Evolutionary conservation across 192 early-diverging fungal genomes (phyloP).

Genomic region (Diversispora eburnea): DNA sequence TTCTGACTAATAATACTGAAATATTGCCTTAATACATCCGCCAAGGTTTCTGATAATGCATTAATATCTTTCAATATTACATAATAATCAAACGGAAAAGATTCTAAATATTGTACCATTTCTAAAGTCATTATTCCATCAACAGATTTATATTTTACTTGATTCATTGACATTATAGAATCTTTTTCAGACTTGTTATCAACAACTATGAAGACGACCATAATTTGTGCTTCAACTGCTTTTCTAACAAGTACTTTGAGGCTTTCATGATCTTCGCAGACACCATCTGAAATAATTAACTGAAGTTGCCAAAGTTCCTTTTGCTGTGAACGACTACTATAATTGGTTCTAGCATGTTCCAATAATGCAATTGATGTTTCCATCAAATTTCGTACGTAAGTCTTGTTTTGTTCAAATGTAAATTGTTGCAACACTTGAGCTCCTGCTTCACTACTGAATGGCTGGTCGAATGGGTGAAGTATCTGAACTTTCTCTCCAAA

Average conservation of each 20-base stretch:
- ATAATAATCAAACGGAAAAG: constrained; percentile 98
- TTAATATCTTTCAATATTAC: constrained; percentile 87
- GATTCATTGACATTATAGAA: constrained; percentile 88
- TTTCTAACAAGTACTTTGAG: constrained; percentile 78
- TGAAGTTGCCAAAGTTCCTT: constrained; percentile 94
- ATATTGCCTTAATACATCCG: constrained; percentile 95
- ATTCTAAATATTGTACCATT: constrained; percentile 85
- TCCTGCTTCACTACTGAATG: constrained; percentile 87
- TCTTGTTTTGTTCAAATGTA: constrained; percentile 87
- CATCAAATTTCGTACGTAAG: constrained; percentile 84
- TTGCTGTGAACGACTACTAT: constrained; percentile 32
- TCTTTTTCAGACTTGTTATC: constrained; percentile 78
- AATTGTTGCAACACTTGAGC: constrained; percentile 86
- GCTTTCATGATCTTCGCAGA: constrained; percentile 90
- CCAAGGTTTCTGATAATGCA: constrained; percentile 78
- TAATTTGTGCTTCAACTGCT: constrained; percentile 82
- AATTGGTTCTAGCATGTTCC: constrained; percentile 59
- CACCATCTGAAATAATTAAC: constrained; percentile 94
- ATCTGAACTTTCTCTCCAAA: constrained; percentile 88
- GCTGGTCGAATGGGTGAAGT: constrained; percentile 92
- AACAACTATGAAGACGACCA: constrained; percentile 95
- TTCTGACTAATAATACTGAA: constrained; percentile 72
- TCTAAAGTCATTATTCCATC: constrained; percentile 62
- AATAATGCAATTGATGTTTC: constrained; percentile 78
- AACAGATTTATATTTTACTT: constrained; percentile 72